These are phyloP conservation scores for Ophiostoma pallidulum DNA, from an alignment of 2,329 filamentous ascomycete genomes.

Conservation along the genomic window DNA sequence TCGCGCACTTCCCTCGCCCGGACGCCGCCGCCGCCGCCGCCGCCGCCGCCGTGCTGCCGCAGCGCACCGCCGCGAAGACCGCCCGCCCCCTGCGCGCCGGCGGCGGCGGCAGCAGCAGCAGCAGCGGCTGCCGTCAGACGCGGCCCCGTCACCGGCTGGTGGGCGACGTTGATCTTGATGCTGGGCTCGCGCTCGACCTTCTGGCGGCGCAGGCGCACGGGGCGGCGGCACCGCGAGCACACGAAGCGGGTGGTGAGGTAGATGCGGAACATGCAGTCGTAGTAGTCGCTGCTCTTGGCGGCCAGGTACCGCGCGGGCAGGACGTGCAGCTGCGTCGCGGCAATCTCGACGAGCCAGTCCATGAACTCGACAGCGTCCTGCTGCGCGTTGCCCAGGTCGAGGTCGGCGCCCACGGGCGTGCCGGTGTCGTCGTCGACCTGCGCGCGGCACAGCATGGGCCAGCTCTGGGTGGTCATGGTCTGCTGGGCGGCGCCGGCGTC, in stretches of 20 bases:
- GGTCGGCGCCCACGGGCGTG: neutral
- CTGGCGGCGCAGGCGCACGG: constrained; percentile 3
- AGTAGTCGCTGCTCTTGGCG: neutral
- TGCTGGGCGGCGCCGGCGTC: neutral
- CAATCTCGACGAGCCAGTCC: constrained; percentile 7
- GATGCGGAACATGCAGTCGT: constrained; percentile 7
- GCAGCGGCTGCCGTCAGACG: neutral
- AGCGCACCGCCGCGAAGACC: too few species aligned
- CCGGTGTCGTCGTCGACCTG: neutral
- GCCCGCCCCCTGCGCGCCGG: too few species aligned
- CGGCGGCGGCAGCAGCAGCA: neutral
- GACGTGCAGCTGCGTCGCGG: constrained; percentile 5
- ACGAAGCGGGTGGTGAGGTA: constrained; percentile 2
- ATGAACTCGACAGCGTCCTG: constrained; percentile 11
- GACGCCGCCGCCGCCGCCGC: too few species aligned
- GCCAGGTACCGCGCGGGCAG: neutral
- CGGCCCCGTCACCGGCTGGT: neutral
- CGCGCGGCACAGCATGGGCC: neutral
- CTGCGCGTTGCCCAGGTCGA: neutral
- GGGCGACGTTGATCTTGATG: neutral
- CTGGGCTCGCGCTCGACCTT: neutral
- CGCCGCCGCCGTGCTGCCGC: too few species aligned
- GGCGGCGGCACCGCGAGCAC: constrained; percentile 6
- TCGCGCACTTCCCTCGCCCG: neutral
- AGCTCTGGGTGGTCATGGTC: neutral